phyloP scores from a whole-genome alignment of 1,284 basidiomycete genomes.

The Rhodotorula sp. region DNA sequence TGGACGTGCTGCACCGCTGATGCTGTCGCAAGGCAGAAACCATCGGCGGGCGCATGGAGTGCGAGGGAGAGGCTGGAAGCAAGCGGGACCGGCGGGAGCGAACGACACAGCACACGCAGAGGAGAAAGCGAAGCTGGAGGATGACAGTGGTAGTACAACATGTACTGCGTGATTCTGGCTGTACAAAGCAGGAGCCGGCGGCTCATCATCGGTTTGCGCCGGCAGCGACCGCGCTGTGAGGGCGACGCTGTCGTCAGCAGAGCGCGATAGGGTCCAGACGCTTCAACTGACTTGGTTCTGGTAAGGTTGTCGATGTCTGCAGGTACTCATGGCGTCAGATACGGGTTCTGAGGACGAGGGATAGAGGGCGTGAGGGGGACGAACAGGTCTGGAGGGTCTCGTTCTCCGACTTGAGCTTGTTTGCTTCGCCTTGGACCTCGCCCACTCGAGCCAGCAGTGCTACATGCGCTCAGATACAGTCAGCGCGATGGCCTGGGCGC shows the following conservation, averaged over 20 bases:
- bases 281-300: constrained; percentile 46
- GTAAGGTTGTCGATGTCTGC: constrained; percentile 77
- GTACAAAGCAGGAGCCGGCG: background rate
- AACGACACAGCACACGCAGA: background rate
- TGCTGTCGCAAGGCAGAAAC: too few species aligned
- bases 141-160: background rate
- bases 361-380: background rate
- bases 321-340: background rate
- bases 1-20: too few species aligned
- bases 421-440: constrained; percentile 68
- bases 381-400: constrained; percentile 72
- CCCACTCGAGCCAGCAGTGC: constrained; percentile 68
- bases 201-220: background rate
- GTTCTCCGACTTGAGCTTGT: constrained; percentile 73
- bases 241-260: background rate
- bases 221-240: constrained; percentile 15
- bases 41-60: too few species aligned
- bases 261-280: accelerated
- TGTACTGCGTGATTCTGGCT: background rate
- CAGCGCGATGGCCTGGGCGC: background rate
- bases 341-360: too few species aligned
- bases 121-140: background rate
- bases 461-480: constrained; percentile 45
- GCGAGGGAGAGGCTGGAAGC: too few species aligned
- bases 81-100: background rate